phyloP scores from a whole-genome alignment of 2,329 filamentous ascomycete species.

The Xylaria sp. region DNA sequence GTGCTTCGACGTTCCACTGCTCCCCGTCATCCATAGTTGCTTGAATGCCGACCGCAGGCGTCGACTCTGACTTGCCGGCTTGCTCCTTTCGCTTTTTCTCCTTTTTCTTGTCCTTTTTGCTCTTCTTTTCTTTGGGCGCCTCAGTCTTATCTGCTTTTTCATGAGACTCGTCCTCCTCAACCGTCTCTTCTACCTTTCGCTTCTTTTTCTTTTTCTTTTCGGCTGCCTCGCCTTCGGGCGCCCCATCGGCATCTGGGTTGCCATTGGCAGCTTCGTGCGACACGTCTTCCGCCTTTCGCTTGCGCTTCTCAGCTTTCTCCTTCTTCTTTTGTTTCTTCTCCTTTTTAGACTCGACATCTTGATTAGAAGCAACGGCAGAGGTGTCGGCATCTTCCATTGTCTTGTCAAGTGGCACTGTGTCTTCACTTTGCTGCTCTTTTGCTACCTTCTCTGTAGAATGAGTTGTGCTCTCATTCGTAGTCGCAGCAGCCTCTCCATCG shows the following conservation, averaged over 20 bases:
- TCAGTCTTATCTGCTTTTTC: slow-evolving; percentile 27
- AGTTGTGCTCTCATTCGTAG: not conserved
- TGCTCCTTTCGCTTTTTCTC: slow-evolving; percentile 32
- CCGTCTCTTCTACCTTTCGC: slow-evolving; percentile 29
- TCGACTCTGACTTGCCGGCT: slow-evolving; percentile 23
- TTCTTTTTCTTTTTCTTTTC: slow-evolving; percentile 37
- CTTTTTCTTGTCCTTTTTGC: slow-evolving; percentile 32
- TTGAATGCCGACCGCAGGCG: slow-evolving; percentile 29
- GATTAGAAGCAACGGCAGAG: slow-evolving; percentile 11
- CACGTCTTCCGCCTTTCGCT: slow-evolving; percentile 29
- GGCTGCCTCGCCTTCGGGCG: slow-evolving; percentile 17
- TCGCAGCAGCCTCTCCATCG: slow-evolving; percentile 1
- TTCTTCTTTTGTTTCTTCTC: slow-evolving; percentile 37
- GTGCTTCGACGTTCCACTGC: slow-evolving; percentile 56
- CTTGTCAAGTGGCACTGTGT: slow-evolving; percentile 20
- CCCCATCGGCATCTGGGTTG: slow-evolving; percentile 13
- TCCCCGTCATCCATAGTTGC: slow-evolving; percentile 37
- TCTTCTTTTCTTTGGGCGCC: slow-evolving; percentile 31
- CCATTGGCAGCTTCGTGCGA: slow-evolving; percentile 15
- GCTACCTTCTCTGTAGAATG: not conserved
- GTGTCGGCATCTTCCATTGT: slow-evolving; percentile 20
- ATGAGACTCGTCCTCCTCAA: slow-evolving; percentile 8
- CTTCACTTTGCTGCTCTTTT: no score
- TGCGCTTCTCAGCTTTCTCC: slow-evolving; percentile 41
- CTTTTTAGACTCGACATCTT: slow-evolving; percentile 22